Conservation (phyloP, 2,329 filamentous ascomycete species). For the Dactylellina leptospora region DNA sequence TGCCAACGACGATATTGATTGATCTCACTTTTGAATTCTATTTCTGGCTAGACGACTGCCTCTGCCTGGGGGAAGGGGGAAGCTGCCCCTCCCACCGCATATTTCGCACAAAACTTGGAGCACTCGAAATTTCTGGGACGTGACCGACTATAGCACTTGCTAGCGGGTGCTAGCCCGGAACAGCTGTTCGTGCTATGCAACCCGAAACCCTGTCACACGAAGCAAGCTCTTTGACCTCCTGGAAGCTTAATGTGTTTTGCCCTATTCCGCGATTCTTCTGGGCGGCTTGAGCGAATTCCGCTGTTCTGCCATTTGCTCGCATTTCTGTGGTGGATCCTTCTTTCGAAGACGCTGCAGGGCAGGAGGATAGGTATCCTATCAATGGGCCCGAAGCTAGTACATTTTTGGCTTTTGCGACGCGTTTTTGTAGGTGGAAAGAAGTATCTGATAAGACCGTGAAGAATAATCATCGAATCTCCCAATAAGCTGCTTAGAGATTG, state of each 20-base stretch:
- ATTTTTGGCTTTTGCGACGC: conserved; percentile 8
- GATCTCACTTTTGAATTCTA: too few species aligned
- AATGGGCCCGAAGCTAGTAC: conserved; percentile 35
- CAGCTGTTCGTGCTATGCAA: background rate
- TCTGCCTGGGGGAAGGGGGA: too few species aligned
- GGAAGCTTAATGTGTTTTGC: background rate
- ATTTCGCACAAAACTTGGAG: too few species aligned
- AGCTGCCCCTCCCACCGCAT: too few species aligned
- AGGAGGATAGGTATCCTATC: conserved; percentile 34
- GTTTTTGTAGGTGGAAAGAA: background rate
- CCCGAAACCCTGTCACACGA: background rate
- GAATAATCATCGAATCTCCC: conserved; percentile 4
- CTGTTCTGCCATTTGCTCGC: conserved; percentile 19
- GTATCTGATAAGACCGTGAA: conserved; percentile 20
- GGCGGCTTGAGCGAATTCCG: conserved; percentile 9
- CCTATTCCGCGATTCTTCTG: background rate
- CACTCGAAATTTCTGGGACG: conserved; percentile 1
- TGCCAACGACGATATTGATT: too few species aligned
- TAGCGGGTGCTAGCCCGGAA: background rate
- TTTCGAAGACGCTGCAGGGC: conserved; percentile 18
- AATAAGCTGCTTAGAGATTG: conserved; percentile 3
- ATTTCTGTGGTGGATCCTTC: conserved; percentile 16
- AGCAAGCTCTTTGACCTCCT: conserved; percentile 2
- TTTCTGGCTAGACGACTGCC: too few species aligned
- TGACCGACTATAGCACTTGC: conserved; percentile 1